phyloP scores from a whole-genome alignment of 164 flowering plant genomes.

The Berberis thunbergii region DNA sequence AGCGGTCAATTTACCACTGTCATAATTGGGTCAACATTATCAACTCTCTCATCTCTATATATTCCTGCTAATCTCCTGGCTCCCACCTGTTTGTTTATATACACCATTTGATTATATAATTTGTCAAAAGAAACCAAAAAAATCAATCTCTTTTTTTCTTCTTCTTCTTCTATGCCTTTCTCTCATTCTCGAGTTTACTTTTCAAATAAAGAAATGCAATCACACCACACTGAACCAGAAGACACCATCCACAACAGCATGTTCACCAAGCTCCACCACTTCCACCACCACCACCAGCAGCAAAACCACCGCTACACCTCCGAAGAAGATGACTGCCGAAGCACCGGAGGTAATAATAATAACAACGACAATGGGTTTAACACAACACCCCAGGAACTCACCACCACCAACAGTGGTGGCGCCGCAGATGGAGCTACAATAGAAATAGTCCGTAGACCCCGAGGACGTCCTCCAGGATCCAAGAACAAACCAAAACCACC shows the following conservation, averaged over 20 bases:
- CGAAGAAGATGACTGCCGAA: constrained; percentile 33
- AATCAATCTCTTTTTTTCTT: not conserved
- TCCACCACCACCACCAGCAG: not conserved
- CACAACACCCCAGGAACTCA: not conserved
- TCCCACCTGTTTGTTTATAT: no score
- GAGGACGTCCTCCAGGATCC: constrained; percentile 76
- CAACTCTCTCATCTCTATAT: no score
- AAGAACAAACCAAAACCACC: constrained; percentile 69
- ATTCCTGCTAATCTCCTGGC: no score
- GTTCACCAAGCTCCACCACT: constrained; percentile 21
- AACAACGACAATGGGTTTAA: no score
- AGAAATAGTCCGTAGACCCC: constrained; percentile 41
- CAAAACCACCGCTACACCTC: constrained; percentile 15
- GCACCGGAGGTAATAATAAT: constrained; percentile 11
- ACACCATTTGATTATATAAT: not conserved
- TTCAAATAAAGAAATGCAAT: not conserved
- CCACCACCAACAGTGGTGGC: not conserved
- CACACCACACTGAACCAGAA: not conserved
- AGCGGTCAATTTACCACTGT: no score
- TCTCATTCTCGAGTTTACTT: no score
- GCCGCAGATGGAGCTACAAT: constrained; percentile 43
- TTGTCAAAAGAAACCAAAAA: not conserved
- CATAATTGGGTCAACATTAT: no score
- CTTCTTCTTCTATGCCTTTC: not conserved
- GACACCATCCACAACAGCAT: constrained; percentile 16